These are phyloP conservation scores for Miscanthus lutarioriparius DNA, from an alignment of 176 grass and related monocot genomes.

Conservation along the genomic window DNA sequence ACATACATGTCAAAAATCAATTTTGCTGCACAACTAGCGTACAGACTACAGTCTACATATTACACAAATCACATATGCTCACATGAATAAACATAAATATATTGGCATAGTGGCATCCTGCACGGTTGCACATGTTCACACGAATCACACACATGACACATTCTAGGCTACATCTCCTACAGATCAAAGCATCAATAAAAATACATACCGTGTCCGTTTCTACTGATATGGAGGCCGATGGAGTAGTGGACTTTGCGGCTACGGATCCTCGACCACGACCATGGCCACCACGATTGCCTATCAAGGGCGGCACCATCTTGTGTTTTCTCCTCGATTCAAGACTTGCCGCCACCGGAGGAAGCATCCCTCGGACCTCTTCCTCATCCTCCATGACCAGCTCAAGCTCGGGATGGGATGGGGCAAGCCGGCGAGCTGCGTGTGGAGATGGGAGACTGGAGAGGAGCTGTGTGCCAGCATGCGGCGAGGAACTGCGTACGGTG, in stretches of 20 bases:
- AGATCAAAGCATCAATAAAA: not conserved
- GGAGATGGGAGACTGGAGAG: no score
- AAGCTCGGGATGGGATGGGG: not conserved
- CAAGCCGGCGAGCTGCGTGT: no score
- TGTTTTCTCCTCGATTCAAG: not conserved
- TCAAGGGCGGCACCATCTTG: not conserved
- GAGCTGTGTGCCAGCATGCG: fast-evolving
- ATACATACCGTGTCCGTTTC: not conserved
- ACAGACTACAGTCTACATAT: no score
- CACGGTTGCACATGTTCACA: no score
- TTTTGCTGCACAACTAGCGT: no score
- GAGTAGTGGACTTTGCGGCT: not conserved
- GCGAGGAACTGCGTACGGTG: no score
- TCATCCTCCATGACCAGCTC: not conserved
- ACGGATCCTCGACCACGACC: not conserved
- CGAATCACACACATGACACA: no score
- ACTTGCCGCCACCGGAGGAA: not conserved
- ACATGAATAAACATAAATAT: no score
- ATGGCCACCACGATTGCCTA: no score
- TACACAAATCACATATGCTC: no score
- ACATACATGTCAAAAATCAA: no score
- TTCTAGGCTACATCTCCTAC: not conserved
- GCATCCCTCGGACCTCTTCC: not conserved
- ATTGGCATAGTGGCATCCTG: no score
- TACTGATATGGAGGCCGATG: not conserved